Evolutionary conservation across 495 filamentous ascomycete species (phyloP), one percentile per base, ranked within the genome.

Genomic region (Antarctomyces pellizariae): DNA sequence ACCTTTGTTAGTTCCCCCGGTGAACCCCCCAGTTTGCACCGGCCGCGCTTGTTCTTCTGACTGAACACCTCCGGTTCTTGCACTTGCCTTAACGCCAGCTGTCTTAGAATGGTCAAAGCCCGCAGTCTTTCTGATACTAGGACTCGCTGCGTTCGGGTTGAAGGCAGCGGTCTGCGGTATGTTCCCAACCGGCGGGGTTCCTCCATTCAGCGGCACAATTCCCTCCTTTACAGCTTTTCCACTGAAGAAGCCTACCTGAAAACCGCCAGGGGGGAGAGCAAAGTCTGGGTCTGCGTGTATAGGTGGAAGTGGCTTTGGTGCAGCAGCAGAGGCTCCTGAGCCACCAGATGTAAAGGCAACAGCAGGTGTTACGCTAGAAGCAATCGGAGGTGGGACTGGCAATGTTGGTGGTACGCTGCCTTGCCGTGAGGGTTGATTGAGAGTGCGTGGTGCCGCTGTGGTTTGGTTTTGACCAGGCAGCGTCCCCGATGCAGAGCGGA

Each of bases 91-190:
- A 18, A 34, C 39, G 7, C 19, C 19, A 22, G 19, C 7, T 10
- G 14, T 52, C 67, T n/a, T n/a, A n/a, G n/a, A n/a, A 37, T 86
- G 76, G 36, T 91, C 79, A 24, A 93, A 59, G n/a, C 82, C 82
- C 0, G 74, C 70, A 2, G 83, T 91, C 40, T 84, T 80, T 16
- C 76, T 70, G 32, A 91, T 84, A 0, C 77, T 80, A 0, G 82
- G 77, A 34, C 74, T 82, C 36, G 90, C 79, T 3, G 67, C 58
- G 30, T 71, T 64, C 2, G 79, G 79, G 41, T 93, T 76, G 47
- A 91, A 93, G 25, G 54, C 52, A 3, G 64, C 60, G 5, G 58
- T 59, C 9, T 38, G 45, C 18, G 52, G 45, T 5, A 47, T 47
- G 5, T 38, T 30, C 7, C 64, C 54, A 3, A 48, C 28, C 3